Evolutionary conservation across 2,329 filamentous ascomycete species (phyloP), one percentile per base, ranked within the genome.

Genomic region (Neonectria sp.): DNA sequence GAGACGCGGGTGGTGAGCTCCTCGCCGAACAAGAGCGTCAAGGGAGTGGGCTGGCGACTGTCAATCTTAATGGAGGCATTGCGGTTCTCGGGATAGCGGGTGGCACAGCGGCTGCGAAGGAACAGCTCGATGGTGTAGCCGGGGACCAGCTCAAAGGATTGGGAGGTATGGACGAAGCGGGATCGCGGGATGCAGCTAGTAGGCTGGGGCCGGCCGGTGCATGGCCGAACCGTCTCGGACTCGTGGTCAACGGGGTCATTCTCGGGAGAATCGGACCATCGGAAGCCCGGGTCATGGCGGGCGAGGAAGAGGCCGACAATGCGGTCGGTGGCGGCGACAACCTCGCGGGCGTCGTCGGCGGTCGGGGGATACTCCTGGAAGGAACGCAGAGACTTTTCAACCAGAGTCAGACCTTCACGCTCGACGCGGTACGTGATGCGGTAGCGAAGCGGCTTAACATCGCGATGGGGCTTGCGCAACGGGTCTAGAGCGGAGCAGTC

Each of bases 251-350:
- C 74, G 27, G 79, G 73, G 49, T 86, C 83, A 27, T 79, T 76
- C n/a, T 83, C 79, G 21, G 81, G 78, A 25, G 78, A 77, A 21
- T 83, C 79, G 27, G 82, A 79, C 86, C 85, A 88, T 48, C 78
- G 77, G 70, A 88, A 88, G 24, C 77, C 79, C n/a, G 81, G 76
- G 74, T 89, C 86, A 67, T 88, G 85, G 43, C 80, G 81, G 52
- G 82, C 79, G 15, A 89, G 73, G 68, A 87, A 89, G 9, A 86
- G 78, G 15, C 84, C 86, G 65, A 89, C 73, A 71, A 86, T 86
- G 60, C 83, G 80, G 71, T 88, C 85, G 12, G 81, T 83, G n/a
- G 84, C 82, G 29, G 84, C 76, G 52, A 86, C 79, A 52, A 88
- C 76, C 45, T 87, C 84, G 65, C 81, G 80, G n/a, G 84, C 82